Base-by-base conservation (phyloP, 495 filamentous ascomycete species). In the Terfezia boudieri region DNA sequence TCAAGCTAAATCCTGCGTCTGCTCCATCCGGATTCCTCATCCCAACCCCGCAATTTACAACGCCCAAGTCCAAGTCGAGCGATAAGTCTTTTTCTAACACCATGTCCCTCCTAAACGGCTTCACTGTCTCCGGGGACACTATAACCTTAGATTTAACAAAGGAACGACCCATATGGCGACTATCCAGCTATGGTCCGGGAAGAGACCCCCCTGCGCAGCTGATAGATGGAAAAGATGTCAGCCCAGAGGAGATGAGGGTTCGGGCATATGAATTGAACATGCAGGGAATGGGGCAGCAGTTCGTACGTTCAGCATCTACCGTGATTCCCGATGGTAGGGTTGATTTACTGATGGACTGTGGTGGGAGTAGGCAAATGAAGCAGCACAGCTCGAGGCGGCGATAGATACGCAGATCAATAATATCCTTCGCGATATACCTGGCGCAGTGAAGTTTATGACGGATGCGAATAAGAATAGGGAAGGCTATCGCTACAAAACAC, bases 171-270 rank as follows among this genome's bases (percentile, higher is more conserved):
- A 62, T 53, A 7, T 65, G 63, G 63, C 54, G 43, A 26, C 56
- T 65, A 14, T 65, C 63, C 11, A 66, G 64, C 38, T 65, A 62
- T 48, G 63, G 60, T 10, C 62, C 63, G 22, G 63, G 62, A 9
- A 65, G 65, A 53, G 62, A 65, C 22, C 63, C 63, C 9, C 63
- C 63, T 9, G 49, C 54, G 11, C 63, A 65, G 37, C 53, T 65
- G 43, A 65, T 65, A 50, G 62, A 65, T 54, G 62, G 56, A 9
- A 65, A 65, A 35, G 63, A 65, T 54, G 54, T 65, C 38, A 65
- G 62, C 7, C 59, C 56, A 0, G 63, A 65, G 51, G 63, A 65
- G 55, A 57, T 57, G 37, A 60, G 63, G 3, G 55, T 65, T 16
- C 53, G 58, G 53, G 59, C 59, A 9, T 65, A 65, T 50, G 55